Conservation (phyloP, 2,329 filamentous ascomycete species). For the Thermothelomyces thermophilus region DNA sequence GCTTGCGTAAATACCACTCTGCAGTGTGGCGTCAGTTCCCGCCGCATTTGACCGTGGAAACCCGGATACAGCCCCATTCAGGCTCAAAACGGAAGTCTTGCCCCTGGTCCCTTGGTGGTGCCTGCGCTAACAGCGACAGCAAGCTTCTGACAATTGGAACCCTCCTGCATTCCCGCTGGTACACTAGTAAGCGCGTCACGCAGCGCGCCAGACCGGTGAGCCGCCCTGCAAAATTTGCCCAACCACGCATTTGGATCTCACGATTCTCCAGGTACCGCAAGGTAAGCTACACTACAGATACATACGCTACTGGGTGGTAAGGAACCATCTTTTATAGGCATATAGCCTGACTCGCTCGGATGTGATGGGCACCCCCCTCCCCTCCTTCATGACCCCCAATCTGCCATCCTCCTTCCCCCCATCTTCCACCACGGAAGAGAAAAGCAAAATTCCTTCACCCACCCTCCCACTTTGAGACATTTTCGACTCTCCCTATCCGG, state of each 20-base stretch:
- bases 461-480: conserved; percentile 19
- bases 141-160: not conserved
- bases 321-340: conserved; percentile 1
- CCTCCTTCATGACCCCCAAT: not conserved
- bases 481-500: conserved; percentile 17
- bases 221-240: conserved; percentile 3
- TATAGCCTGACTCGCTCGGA: not conserved
- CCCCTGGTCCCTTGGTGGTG: not conserved
- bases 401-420: not conserved
- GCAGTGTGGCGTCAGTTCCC: conserved; percentile 8
- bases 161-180: conserved; percentile 12
- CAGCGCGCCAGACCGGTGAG: conserved; percentile 13
- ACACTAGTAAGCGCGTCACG: conserved; percentile 2
- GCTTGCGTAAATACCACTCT: conserved; percentile 11
- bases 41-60: conserved; percentile 10
- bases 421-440: conserved; percentile 1
- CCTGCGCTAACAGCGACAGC: conserved; percentile 5
- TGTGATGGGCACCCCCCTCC: conserved; percentile 2
- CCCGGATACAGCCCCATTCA: conserved; percentile 11
- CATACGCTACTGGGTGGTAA: not conserved
- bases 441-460: conserved; percentile 1
- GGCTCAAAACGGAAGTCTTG: conserved; percentile 13
- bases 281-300: not conserved
- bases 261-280: not conserved
- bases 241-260: not conserved